Percentiles rank a stretch among this genome's conserved stretches.
Evolutionary conservation across 805 yeast species (phyloP).

Genomic region (Maudiozyma barnettii): DNA sequence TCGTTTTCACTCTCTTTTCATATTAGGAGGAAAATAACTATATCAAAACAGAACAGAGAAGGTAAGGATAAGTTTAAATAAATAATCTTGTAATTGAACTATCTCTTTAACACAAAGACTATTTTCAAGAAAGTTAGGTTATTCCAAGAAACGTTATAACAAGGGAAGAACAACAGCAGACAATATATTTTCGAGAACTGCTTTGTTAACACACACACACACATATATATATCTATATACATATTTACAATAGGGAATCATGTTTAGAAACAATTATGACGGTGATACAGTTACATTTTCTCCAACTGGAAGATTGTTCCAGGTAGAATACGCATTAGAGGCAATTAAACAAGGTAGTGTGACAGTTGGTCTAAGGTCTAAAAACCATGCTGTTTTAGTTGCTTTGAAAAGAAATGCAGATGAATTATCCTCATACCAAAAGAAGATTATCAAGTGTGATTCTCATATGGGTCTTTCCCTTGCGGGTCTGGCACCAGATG

Average conservation of each 20-base stretch:
- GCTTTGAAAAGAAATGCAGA: slow-evolving; percentile 95
- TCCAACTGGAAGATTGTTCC: slow-evolving; percentile 96
- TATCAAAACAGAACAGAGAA: no score
- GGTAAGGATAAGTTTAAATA: no score
- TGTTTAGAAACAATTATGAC: slow-evolving; percentile 97
- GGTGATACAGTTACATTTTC: slow-evolving; percentile 97
- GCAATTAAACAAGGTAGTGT: slow-evolving; percentile 98
- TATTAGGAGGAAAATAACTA: not conserved
- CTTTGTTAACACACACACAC: not conserved
- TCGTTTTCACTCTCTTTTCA: not conserved
- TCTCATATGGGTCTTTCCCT: slow-evolving; percentile 90
- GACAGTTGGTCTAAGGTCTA: slow-evolving; percentile 86
- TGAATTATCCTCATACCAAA: slow-evolving; percentile 93
- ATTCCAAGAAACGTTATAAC: no score
- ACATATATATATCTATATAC: not conserved
- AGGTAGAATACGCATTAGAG: slow-evolving; percentile 94
- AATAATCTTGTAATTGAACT: no score
- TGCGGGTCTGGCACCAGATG: slow-evolving; percentile 98
- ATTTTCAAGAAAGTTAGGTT: no score
- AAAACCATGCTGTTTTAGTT: slow-evolving; percentile 80
- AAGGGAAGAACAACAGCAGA: no score
- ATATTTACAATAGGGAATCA: slow-evolving; percentile 4
- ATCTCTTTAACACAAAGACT: no score
- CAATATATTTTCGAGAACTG: no score
- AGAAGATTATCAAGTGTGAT: slow-evolving; percentile 85